phyloP scores from a whole-genome alignment of 352 stramenopile species.

The Phytophthora hybrid region DNA sequence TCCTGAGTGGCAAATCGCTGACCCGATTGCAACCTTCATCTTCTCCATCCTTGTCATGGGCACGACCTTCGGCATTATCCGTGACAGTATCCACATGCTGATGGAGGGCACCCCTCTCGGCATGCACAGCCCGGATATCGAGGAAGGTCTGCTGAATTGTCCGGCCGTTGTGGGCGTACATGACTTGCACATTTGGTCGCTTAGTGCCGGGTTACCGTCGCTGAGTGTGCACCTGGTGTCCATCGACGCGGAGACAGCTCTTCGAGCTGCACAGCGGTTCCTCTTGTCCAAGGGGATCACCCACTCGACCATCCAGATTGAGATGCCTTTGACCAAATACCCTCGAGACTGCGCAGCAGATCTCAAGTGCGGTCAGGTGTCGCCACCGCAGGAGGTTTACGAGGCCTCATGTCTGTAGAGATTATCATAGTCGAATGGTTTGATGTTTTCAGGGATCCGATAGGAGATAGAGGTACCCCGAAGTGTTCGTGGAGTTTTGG shows the following conservation, averaged over 20 bases:
- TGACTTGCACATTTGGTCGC: conserved; percentile 97
- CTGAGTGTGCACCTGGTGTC: conserved; percentile 93
- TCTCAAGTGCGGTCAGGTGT: conserved; percentile 68
- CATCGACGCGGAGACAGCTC: conserved; percentile 54
- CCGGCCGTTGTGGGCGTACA: conserved; percentile 91
- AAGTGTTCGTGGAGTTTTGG: no score
- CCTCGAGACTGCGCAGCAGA: conserved; percentile 58
- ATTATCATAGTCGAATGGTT: no score
- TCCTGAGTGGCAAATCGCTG: conserved; percentile 93
- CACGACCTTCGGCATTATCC: conserved; percentile 92
- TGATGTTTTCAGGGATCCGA: no score
- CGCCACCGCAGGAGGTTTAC: not conserved
- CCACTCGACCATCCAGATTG: conserved; percentile 87
- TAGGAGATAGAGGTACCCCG: no score
- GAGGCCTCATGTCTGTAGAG: no score
- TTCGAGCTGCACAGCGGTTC: conserved; percentile 62
- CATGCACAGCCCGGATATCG: conserved; percentile 85
- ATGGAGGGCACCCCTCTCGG: conserved; percentile 94
- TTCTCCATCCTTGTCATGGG: conserved; percentile 95
- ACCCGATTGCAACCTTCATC: conserved; percentile 97
- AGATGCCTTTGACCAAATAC: conserved; percentile 58
- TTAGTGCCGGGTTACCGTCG: conserved; percentile 88
- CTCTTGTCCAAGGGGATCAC: conserved; percentile 70
- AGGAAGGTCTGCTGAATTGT: conserved; percentile 70
- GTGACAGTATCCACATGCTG: conserved; percentile 91